These are phyloP conservation scores for Penicillium steckii DNA, from an alignment of 495 filamentous ascomycete species.

Conservation along the genomic window DNA sequence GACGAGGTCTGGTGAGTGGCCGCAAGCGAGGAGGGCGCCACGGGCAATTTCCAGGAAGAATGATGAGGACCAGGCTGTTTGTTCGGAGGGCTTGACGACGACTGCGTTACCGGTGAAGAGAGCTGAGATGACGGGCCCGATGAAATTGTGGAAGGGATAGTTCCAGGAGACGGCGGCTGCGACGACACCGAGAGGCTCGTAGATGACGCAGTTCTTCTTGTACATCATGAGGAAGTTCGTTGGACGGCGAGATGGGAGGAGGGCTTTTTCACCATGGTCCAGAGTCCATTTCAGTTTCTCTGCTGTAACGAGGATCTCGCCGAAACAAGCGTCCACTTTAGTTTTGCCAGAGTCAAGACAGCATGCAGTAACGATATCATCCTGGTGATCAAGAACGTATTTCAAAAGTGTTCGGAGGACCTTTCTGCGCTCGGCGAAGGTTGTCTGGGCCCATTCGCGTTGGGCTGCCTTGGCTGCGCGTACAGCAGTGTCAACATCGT, in stretches of 20 bases:
- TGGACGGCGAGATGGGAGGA: slow-evolving; percentile 69
- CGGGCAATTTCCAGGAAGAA: slow-evolving; percentile 80
- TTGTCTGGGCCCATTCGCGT: slow-evolving; percentile 74
- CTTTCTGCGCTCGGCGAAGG: slow-evolving; percentile 71
- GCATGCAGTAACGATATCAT: slow-evolving; percentile 78
- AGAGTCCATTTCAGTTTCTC: slow-evolving; percentile 97
- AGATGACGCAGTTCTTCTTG: slow-evolving; percentile 87
- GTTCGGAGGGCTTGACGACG: slow-evolving; percentile 88
- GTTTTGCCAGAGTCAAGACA: slow-evolving; percentile 98
- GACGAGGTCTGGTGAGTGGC: slow-evolving; percentile 78
- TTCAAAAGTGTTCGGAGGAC: slow-evolving; percentile 80
- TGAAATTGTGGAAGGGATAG: slow-evolving; percentile 92
- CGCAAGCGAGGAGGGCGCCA: slow-evolving; percentile 76
- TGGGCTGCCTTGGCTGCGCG: slow-evolving; percentile 74
- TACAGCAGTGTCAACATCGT: slow-evolving; percentile 79
- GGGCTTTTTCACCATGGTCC: slow-evolving; percentile 80
- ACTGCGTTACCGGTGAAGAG: slow-evolving; percentile 93
- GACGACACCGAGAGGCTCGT: slow-evolving; percentile 92
- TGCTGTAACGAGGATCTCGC: slow-evolving; percentile 88
- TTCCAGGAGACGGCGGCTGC: slow-evolving; percentile 96
- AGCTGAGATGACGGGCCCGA: slow-evolving; percentile 85
- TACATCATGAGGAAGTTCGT: slow-evolving; percentile 92
- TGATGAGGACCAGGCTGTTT: slow-evolving; percentile 82
- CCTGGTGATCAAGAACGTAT: slow-evolving; percentile 84
- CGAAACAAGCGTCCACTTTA: slow-evolving; percentile 86